These are phyloP conservation scores for Epichloe elymi DNA, from an alignment of 2,329 filamentous ascomycete species.

Conservation along the genomic window DNA sequence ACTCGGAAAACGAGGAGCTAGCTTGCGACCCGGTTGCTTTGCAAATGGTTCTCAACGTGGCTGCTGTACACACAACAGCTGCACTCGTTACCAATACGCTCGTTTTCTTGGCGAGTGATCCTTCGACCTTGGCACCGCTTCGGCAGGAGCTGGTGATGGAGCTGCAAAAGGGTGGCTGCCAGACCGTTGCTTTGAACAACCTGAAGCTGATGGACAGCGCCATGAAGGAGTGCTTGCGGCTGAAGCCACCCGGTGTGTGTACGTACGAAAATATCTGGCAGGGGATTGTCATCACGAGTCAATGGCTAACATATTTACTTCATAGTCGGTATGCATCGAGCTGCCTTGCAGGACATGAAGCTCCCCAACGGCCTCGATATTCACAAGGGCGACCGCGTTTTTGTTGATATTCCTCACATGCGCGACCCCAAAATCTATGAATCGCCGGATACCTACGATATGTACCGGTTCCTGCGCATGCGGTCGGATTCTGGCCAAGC, in stretches of 20 bases:
- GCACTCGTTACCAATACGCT: conserved; percentile 7
- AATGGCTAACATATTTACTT: neutral
- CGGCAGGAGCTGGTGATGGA: conserved; percentile 3
- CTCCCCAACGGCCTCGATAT: conserved; percentile 3
- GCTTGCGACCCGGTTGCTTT: conserved; percentile 7
- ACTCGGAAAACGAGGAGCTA: conserved; percentile 6
- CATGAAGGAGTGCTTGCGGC: conserved; percentile 6
- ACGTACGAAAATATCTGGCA: neutral
- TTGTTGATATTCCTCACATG: conserved; percentile 7
- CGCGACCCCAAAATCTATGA: conserved; percentile 5
- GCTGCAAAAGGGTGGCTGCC: conserved; percentile 3
- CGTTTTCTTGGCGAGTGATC: conserved; percentile 4
- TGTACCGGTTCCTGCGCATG: conserved; percentile 8
- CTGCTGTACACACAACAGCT: conserved; percentile 6
- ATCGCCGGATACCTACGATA: conserved; percentile 5
- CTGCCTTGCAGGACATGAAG: conserved; percentile 4
- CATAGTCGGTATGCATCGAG: conserved; percentile 7
- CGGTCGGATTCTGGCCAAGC: conserved; percentile 2
- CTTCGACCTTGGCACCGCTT: conserved; percentile 1
- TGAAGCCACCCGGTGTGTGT: conserved; percentile 7
- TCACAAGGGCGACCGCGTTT: conserved; percentile 6
- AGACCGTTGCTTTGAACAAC: conserved; percentile 5
- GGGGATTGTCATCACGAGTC: neutral
- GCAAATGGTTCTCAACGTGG: conserved; percentile 7
- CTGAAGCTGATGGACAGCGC: conserved; percentile 7